Percentiles rank a stretch among this genome's conserved stretches.
phyloP scores from a whole-genome alignment of 1,284 basidiomycete species.

The Bondarzewia mesenterica region DNA sequence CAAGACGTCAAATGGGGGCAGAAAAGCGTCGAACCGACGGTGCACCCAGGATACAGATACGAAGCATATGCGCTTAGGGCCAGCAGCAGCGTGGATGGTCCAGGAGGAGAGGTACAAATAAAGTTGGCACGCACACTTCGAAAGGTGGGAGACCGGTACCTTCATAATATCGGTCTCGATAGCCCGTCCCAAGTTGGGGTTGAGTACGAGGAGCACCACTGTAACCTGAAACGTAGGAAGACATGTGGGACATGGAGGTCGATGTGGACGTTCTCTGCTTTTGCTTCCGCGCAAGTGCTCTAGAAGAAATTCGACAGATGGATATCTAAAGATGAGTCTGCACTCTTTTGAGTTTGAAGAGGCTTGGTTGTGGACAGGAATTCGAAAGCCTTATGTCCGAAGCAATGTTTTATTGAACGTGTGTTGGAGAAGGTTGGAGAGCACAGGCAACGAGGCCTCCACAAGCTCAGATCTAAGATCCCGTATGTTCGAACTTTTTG shows the following conservation, averaged over 20 bases:
- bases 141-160: conserved; percentile 10
- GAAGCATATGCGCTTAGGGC: neutral
- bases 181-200: conserved; percentile 4
- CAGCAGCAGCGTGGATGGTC: neutral
- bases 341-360: no score
- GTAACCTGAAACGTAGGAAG: neutral
- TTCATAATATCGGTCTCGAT: conserved; percentile 8
- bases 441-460: no score
- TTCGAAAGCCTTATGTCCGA: no score
- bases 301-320: neutral
- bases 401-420: no score
- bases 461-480: no score
- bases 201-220: neutral
- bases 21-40: no score
- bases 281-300: no score
- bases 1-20: no score
- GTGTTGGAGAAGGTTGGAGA: no score
- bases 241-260: neutral
- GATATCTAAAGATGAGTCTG: no score
- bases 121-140: conserved; percentile 12
- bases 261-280: neutral
- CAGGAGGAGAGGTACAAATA: neutral
- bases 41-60: neutral
- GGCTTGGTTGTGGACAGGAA: no score
- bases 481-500: no score